Conservation (phyloP, 768 basidiomycete genomes). For the Trametes maxima region DNA sequence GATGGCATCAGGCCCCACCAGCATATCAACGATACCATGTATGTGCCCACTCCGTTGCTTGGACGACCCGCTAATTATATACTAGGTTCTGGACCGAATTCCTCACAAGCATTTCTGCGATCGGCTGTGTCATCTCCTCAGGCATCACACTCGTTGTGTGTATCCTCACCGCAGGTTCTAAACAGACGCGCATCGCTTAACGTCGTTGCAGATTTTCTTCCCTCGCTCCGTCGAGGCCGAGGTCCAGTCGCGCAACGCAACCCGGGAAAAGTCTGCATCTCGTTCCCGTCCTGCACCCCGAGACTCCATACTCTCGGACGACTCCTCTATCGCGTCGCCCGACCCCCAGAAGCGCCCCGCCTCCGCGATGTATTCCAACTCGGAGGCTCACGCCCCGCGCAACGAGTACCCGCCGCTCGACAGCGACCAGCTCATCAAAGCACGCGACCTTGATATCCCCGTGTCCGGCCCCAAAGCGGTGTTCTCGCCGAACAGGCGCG, state of each 20-base stretch:
- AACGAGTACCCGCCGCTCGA: conserved; percentile 7
- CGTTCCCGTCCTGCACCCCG: conserved; percentile 15
- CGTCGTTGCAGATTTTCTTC: conserved; percentile 70
- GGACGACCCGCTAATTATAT: not conserved
- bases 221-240: conserved; percentile 57
- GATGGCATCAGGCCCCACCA: conserved; percentile 68
- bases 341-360: conserved; percentile 10
- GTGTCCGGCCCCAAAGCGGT: conserved; percentile 3
- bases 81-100: conserved; percentile 50
- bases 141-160: conserved; percentile 72
- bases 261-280: conserved; percentile 20
- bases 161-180: not conserved
- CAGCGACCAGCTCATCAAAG: conserved; percentile 4
- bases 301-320: conserved; percentile 19
- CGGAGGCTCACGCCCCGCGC: conserved; percentile 5
- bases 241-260: conserved; percentile 27
- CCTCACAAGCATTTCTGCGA: conserved; percentile 54
- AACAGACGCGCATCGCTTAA: conserved; percentile 1
- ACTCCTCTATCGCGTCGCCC: conserved; percentile 11
- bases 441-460: not conserved
- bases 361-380: conserved; percentile 5
- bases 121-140: conserved; percentile 70
- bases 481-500: conserved; percentile 33
- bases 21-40: conserved; percentile 66
- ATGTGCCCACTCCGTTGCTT: not conserved